Evolutionary conservation across 768 basidiomycete genomes (phyloP).

Genomic region (Agaricus blazei): DNA sequence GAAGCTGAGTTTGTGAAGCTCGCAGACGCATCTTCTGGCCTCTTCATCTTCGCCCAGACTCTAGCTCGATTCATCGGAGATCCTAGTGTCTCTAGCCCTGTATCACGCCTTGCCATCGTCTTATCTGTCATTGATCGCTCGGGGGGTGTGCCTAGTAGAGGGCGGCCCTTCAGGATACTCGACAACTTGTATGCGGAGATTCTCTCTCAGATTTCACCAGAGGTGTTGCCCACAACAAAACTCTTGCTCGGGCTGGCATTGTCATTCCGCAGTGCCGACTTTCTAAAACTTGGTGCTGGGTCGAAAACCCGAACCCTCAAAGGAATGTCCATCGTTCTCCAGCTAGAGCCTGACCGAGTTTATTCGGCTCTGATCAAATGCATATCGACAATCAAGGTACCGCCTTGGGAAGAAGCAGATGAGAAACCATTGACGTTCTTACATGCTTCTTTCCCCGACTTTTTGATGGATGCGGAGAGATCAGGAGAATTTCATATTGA

Average conservation of each 20-base stretch:
- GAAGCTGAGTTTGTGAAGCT: no score
- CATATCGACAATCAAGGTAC: background rate
- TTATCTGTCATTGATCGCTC: no score
- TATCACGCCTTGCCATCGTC: no score
- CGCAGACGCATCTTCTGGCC: no score
- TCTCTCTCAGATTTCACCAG: background rate
- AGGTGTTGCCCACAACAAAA: background rate
- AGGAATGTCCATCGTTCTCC: background rate
- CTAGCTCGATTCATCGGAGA: no score
- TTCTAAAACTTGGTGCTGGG: no score
- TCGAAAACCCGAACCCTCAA: background rate
- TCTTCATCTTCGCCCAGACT: no score
- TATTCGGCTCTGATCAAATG: background rate
- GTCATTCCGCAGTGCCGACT: background rate
- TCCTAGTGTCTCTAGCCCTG: no score
- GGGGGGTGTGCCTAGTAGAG: background rate
- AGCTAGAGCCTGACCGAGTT: background rate
- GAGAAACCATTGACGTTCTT: background rate
- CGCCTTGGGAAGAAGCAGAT: background rate
- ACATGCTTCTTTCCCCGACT: slow-evolving; percentile 34
- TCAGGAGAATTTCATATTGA: slow-evolving; percentile 11
- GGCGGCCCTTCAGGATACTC: background rate
- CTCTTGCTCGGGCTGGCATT: background rate
- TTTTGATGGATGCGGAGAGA: background rate
- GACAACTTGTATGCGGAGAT: background rate